A percentile compares a stretch with the other conserved stretches of the same genome.
Conservation (phyloP, 176 grass and related monocot species). For the Hsuehochloa calcarea region DNA sequence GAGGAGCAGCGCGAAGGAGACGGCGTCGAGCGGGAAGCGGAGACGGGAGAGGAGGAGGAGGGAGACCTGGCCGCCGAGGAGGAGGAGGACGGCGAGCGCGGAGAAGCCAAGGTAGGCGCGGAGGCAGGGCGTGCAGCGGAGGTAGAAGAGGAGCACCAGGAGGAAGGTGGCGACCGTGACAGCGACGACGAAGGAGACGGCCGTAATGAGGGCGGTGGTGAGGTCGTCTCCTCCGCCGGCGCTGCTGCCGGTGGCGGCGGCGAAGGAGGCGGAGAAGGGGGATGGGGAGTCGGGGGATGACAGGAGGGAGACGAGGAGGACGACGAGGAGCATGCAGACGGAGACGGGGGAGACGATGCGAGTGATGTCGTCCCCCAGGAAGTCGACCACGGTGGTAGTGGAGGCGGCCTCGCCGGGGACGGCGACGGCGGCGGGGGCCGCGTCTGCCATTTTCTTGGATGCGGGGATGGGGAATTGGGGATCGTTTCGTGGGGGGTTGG, state of each 20-base stretch:
- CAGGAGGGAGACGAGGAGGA: constrained; percentile 82
- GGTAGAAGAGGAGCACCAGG: constrained; percentile 89
- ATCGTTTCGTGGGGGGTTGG: background rate
- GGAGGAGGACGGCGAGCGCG: constrained; percentile 57
- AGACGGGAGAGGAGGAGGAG: constrained; percentile 64
- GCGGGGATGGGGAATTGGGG: constrained; percentile 32
- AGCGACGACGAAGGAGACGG: constrained; percentile 53
- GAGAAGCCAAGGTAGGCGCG: constrained; percentile 78
- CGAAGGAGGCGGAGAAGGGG: constrained; percentile 32
- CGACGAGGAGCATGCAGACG: constrained; percentile 90
- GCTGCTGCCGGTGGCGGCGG: constrained; percentile 4
- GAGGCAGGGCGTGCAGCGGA: constrained; percentile 76
- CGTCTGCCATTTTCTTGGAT: constrained; percentile 40
- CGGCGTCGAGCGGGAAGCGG: constrained; percentile 62
- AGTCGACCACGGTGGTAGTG: constrained; percentile 49
- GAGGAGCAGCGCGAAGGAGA: constrained; percentile 71
- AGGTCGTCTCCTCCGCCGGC: constrained; percentile 41
- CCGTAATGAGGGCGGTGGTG: constrained; percentile 56
- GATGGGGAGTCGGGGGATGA: constrained; percentile 42
- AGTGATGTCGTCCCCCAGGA: constrained; percentile 70
- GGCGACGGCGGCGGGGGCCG: constrained; percentile 16
- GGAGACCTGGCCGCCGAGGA: constrained; percentile 70
- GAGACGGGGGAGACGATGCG: constrained; percentile 91
- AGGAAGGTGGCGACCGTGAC: constrained; percentile 84
- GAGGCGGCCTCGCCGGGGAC: background rate